Base-by-base conservation (phyloP, 441 rosid species). In the Bocquillonia castaneifolia region DNA sequence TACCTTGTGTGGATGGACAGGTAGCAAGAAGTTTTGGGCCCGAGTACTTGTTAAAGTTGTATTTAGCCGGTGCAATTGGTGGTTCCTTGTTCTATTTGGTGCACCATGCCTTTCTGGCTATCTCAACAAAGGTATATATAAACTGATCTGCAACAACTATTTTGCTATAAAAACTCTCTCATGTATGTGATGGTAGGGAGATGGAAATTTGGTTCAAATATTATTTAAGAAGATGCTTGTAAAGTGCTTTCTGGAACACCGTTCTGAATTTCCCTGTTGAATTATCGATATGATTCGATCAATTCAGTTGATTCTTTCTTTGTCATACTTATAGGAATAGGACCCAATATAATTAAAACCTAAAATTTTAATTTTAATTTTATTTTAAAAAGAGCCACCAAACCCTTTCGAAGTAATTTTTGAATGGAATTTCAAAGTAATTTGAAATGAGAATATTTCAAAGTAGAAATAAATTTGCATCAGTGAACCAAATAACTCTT, bases 31-130 rank as follows among this genome's bases (percentile, higher is more conserved):
- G 48, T 76, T 83, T 91, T 71, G 92, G 96, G 72, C 76, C 96
- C 60, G 84, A 84, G 66, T 88, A 75, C 77, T 79, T 90, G 73
- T 79, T 93, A 72, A 88, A 85, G 80, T 77, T 93, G 78, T 91
- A 91, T 78, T 40, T 93, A 26, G 95, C 95, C 34, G 96, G 97
- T 56, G 96, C 95, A 37, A 67, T 88, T 68, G 99, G 96, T 69
- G 99, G 99, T 37, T 86, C 99, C 62, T 69, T 86, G 22, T 87
- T 90, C 81, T 88, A 78, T 83, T 73, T 91, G 88, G 75, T 80
- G 72, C 89, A 89, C 77, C 96, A 88, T 68, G 84, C 84, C 36
- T 78, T 68, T 63, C n/a, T 89, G 86, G 87, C 82, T 71, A 40
- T 73, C 20, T 73, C 82, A 63, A 81, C 86, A 20, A 81, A 91